phyloP scores from a whole-genome alignment of 192 early-diverging fungal genomes.

The Ambispora gerdemannii region DNA sequence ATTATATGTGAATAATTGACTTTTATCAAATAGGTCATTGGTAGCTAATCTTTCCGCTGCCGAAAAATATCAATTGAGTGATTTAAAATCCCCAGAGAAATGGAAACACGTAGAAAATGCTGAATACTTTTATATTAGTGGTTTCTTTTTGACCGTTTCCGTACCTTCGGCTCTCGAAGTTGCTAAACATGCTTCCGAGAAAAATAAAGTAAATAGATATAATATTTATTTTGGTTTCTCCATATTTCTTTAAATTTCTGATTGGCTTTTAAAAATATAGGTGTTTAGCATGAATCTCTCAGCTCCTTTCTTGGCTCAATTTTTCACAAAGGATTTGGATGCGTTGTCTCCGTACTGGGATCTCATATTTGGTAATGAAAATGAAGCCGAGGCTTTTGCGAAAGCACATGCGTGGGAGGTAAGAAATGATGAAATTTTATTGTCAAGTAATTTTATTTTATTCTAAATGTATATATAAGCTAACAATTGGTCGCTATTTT shows the following conservation, averaged over 20 bases:
- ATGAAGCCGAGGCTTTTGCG: constrained; percentile 87
- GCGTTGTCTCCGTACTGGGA: constrained; percentile 83
- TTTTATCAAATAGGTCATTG: constrained; percentile 60
- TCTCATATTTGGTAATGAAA: constrained; percentile 95
- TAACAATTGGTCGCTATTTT: not conserved
- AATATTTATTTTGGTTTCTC: not conserved
- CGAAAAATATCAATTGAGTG: constrained; percentile 68
- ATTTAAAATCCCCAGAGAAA: constrained; percentile 69
- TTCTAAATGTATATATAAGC: no score
- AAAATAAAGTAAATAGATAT: constrained; percentile 60
- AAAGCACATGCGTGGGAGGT: constrained; percentile 61
- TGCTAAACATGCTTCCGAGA: constrained; percentile 83
- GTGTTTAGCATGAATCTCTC: constrained; percentile 90
- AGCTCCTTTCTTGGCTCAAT: constrained; percentile 81
- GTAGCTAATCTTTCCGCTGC: constrained; percentile 95
- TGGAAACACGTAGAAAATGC: constrained; percentile 87
- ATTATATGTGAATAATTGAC: not conserved
- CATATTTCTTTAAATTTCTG: not conserved
- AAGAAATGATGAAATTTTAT: no score
- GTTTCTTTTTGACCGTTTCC: constrained; percentile 93
- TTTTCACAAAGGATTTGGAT: constrained; percentile 83
- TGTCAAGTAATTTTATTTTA: not conserved
- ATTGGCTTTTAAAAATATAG: constrained; percentile 29
- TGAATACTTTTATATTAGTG: constrained; percentile 89
- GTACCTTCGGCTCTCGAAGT: constrained; percentile 78